phyloP scores from a whole-genome alignment of 768 basidiomycete genomes.

The Coprinopsis sp. region DNA sequence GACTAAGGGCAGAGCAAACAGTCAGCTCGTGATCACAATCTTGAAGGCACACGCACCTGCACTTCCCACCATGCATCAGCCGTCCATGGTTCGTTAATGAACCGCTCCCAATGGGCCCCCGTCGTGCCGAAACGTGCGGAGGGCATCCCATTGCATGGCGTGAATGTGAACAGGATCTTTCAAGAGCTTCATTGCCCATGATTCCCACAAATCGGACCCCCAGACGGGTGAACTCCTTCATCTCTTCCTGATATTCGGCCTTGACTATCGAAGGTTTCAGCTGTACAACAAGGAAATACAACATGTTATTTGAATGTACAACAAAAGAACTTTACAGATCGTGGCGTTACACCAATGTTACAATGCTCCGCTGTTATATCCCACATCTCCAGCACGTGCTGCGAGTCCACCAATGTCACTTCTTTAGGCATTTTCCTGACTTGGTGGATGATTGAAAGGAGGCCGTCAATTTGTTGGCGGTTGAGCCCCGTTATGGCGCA shows the following conservation, averaged over 20 bases:
- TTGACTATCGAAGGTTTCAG: constrained; percentile 4
- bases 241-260: constrained; percentile 16
- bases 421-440: not conserved
- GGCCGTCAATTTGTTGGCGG: not conserved
- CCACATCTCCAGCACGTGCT: not conserved
- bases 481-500: not conserved
- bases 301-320: too few relatives aligned
- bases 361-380: not conserved
- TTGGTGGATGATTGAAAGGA: not conserved
- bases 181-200: constrained; percentile 26
- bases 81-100: constrained; percentile 35
- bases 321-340: not conserved
- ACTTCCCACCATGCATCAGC: constrained; percentile 32
- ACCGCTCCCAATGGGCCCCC: constrained; percentile 20
- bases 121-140: constrained; percentile 24
- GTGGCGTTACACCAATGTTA: not conserved
- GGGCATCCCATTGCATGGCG: constrained; percentile 29
- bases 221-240: constrained; percentile 17
- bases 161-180: constrained; percentile 18
- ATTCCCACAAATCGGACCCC: constrained; percentile 18
- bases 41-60: constrained; percentile 25
- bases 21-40: constrained; percentile 3
- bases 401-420: not conserved
- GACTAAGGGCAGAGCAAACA: too few relatives aligned
- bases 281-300: too few relatives aligned